Conservation (phyloP, 257 asterid genomes). For the Leptodermis oblonga region DNA sequence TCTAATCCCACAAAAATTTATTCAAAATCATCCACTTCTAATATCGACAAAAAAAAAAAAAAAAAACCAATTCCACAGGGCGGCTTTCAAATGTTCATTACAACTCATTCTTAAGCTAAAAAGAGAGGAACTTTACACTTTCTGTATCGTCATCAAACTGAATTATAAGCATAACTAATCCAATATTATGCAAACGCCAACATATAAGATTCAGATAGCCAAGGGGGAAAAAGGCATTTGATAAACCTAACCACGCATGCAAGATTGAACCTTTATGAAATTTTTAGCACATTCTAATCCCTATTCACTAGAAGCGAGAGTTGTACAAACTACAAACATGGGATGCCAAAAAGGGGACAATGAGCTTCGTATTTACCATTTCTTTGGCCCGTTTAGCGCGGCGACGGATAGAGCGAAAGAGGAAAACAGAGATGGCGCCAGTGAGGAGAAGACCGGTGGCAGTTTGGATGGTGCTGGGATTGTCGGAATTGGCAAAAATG, state of each 20-base stretch:
- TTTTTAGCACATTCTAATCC: not conserved
- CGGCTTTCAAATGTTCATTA: not conserved
- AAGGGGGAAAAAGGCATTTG: not conserved
- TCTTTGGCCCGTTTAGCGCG: slow-evolving; percentile 83
- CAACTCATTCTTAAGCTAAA: not conserved
- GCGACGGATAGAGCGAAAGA: slow-evolving; percentile 86
- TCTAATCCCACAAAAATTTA: slow-evolving; percentile 36
- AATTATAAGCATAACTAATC: not conserved
- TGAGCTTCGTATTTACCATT: slow-evolving; percentile 31
- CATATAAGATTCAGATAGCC: not conserved
- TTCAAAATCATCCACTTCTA: slow-evolving; percentile 3
- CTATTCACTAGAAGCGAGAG: not conserved
- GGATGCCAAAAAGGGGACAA: not conserved
- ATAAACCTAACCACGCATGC: not conserved
- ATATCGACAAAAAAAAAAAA: not conserved
- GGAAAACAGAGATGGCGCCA: slow-evolving; percentile 68
- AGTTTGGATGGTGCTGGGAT: slow-evolving; percentile 62
- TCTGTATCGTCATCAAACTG: not conserved
- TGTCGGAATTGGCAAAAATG: slow-evolving; percentile 42
- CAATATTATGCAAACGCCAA: not conserved
- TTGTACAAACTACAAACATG: not conserved
- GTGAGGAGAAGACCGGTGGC: slow-evolving; percentile 92
- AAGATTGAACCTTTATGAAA: not conserved
- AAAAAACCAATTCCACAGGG: not conserved
- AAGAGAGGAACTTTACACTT: not conserved